These are phyloP conservation scores for Ramaria rubella DNA, from an alignment of 768 basidiomycete species.

Conservation along the genomic window DNA sequence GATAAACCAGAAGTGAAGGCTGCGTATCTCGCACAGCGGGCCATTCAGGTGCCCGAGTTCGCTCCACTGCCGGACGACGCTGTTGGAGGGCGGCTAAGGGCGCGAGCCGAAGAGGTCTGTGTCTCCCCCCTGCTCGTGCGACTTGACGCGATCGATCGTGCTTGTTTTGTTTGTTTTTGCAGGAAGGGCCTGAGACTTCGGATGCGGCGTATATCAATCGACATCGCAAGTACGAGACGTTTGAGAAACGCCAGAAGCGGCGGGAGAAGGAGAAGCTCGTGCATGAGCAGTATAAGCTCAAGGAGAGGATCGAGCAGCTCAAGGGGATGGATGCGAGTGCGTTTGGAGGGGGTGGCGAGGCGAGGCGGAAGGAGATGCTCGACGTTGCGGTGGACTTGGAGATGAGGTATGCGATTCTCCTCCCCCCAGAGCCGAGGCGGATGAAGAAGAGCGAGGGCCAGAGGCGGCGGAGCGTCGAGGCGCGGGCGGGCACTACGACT, in stretches of 20 bases:
- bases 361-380: constrained; percentile 68
- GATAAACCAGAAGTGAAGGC: constrained; percentile 70
- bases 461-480: constrained; percentile 16
- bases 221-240: constrained; percentile 80
- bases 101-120: constrained; percentile 68
- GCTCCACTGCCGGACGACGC: constrained; percentile 40
- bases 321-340: constrained; percentile 63
- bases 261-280: constrained; percentile 90
- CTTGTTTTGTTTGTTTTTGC: constrained; percentile 16
- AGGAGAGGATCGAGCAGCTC: constrained; percentile 82
- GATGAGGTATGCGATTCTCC: constrained; percentile 65
- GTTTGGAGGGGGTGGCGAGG: constrained; percentile 72
- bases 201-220: constrained; percentile 77
- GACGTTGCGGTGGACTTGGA: constrained; percentile 59
- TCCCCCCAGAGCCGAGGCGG: constrained; percentile 53
- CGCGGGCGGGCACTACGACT: constrained; percentile 9
- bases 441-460: constrained; percentile 6
- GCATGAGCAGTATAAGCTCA: constrained; percentile 87
- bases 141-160: constrained; percentile 2
- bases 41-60: constrained; percentile 77
- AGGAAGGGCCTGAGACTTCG: constrained; percentile 62
- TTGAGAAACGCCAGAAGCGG: constrained; percentile 78
- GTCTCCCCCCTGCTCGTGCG: not conserved
- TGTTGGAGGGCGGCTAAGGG: constrained; percentile 65
- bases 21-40: constrained; percentile 59